phyloP scores from a whole-genome alignment of 495 filamentous ascomycete species.

The Haplographium delicatum region DNA sequence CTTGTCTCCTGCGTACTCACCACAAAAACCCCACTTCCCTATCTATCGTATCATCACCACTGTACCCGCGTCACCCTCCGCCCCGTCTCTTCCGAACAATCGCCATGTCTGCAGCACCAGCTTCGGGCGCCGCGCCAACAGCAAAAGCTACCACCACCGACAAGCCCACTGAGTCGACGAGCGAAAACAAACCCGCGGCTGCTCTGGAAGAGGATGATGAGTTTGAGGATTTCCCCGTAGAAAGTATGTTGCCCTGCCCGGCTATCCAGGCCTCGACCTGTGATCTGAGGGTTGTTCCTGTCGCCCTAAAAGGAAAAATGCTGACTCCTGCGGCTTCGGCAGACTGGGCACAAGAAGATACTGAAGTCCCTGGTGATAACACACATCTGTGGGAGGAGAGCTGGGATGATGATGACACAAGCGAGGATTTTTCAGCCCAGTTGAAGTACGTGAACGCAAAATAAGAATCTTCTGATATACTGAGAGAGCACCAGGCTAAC shows the following conservation, averaged over 20 bases:
- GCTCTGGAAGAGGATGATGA: constrained; percentile 95
- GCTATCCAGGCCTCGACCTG: background rate
- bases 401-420: constrained; percentile 98
- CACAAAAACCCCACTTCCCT: too few relatives aligned
- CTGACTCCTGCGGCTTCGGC: constrained; percentile 6
- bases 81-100: background rate
- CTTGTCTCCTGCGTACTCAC: too few relatives aligned
- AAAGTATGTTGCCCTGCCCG: constrained; percentile 64
- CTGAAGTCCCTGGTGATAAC: constrained; percentile 66
- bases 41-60: background rate
- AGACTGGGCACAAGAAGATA: constrained; percentile 89
- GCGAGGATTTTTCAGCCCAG: constrained; percentile 93
- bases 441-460: constrained; percentile 62
- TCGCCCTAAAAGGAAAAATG: background rate
- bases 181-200: constrained; percentile 42
- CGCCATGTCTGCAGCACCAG: constrained; percentile 25
- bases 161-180: constrained; percentile 16
- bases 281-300: background rate
- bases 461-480: too few relatives aligned
- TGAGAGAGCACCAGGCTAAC: constrained; percentile 7
- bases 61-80: background rate
- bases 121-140: constrained; percentile 18
- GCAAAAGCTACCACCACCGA: constrained; percentile 17
- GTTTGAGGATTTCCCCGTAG: constrained; percentile 97
- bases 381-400: constrained; percentile 98